These are phyloP conservation scores for Magnusiomyces fungicola DNA, from an alignment of 1,139 yeast genomes.

Conservation along the genomic window DNA sequence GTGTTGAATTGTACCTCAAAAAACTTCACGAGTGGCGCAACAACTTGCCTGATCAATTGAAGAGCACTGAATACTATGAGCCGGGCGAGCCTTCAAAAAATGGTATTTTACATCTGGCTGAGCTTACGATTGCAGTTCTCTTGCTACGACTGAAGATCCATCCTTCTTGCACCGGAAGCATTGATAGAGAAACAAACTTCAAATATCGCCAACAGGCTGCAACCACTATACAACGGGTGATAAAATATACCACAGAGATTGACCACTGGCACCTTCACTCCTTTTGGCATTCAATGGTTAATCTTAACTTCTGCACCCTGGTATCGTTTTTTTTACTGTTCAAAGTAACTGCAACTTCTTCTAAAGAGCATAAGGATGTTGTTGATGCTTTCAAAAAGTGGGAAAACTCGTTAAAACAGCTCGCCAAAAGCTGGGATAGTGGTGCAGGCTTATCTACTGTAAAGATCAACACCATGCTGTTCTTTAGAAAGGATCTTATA, in stretches of 20 bases:
- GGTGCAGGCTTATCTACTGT: conserved; percentile 34
- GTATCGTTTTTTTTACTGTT: conserved; percentile 32
- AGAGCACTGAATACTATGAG: conserved; percentile 24
- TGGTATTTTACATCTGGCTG: conserved; percentile 30
- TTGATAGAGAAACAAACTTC: conserved; percentile 17
- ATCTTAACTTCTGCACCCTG: conserved; percentile 30
- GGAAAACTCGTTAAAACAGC: conserved; percentile 27
- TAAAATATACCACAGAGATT: conserved; percentile 31
- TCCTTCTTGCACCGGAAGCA: conserved; percentile 21
- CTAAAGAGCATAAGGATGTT: conserved; percentile 27
- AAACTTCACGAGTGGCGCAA: conserved; percentile 27
- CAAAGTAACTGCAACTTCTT: conserved; percentile 30
- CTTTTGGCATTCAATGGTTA: conserved; percentile 33
- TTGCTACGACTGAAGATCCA: conserved; percentile 27
- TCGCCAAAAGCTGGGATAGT: conserved; percentile 32
- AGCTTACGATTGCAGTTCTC: conserved; percentile 30
- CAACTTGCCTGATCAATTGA: conserved; percentile 26
- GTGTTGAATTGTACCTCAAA: conserved; percentile 22
- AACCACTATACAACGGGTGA: conserved; percentile 28
- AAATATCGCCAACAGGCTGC: conserved; percentile 27
- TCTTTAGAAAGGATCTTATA: conserved; percentile 26
- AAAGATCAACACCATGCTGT: conserved; percentile 31
- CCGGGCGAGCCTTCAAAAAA: conserved; percentile 14
- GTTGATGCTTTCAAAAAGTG: conserved; percentile 30
- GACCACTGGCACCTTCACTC: conserved; percentile 34